Percentiles rank a stretch among this genome's conserved stretches.
Evolutionary conservation across 176 grass and related monocot genomes (phyloP).

Genomic region (Hsuehochloa calcarea): DNA sequence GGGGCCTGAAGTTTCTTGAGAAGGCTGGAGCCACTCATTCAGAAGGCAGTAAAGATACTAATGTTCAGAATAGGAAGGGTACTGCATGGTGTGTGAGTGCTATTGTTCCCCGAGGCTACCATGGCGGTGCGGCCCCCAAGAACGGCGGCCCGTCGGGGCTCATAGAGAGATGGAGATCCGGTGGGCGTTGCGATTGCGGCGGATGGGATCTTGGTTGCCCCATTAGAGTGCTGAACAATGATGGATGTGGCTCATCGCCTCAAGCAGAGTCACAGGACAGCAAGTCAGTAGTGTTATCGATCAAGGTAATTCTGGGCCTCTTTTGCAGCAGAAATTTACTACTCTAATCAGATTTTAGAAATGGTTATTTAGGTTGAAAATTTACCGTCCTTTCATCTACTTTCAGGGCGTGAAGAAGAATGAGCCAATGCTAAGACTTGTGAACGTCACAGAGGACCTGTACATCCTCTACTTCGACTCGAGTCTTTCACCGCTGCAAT

Average conservation of each 20-base stretch:
- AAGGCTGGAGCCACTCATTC: conserved; percentile 30
- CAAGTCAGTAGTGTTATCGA: conserved; percentile 40
- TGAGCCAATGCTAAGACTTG: conserved; percentile 48
- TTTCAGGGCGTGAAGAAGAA: conserved; percentile 49
- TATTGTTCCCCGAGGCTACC: conserved; percentile 67
- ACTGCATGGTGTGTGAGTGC: conserved; percentile 33
- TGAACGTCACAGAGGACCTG: conserved; percentile 44
- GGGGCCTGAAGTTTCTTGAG: conserved; percentile 92
- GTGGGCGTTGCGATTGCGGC: conserved; percentile 67
- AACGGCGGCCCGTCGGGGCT: conserved; percentile 49
- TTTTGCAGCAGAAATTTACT: not conserved
- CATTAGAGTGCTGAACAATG: conserved; percentile 57
- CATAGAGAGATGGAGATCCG: conserved; percentile 60
- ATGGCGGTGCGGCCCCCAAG: conserved; percentile 37
- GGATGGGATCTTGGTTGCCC: conserved; percentile 91
- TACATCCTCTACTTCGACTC: conserved; percentile 60
- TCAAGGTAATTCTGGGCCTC: conserved; percentile 40
- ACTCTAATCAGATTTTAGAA: not conserved
- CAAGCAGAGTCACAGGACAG: conserved; percentile 31
- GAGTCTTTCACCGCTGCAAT: conserved; percentile 53
- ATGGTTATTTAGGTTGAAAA: not conserved
- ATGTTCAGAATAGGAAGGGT: conserved; percentile 14
- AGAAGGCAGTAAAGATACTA: not conserved
- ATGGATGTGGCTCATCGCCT: not conserved
- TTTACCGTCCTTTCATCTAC: not conserved